phyloP scores from a whole-genome alignment of 2,329 filamentous ascomycete genomes.

The Colletotrichum endophyticum region DNA sequence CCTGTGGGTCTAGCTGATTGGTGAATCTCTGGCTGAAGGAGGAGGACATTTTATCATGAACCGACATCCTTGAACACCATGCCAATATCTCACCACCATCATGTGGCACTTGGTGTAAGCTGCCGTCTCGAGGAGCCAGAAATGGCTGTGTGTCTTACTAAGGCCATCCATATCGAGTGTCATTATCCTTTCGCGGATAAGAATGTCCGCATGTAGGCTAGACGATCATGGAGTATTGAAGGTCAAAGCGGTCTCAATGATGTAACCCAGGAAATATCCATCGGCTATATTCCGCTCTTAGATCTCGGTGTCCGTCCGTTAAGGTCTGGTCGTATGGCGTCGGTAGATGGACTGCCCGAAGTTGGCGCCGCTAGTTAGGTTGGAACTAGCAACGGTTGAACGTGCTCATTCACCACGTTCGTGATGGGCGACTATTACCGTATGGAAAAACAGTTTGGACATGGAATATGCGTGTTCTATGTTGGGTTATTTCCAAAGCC shows the following conservation, averaged over 20 bases:
- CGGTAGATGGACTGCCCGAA: background rate
- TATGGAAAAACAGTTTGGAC: background rate
- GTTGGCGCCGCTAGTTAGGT: background rate
- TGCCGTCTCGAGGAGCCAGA: background rate
- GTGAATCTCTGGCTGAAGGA: background rate
- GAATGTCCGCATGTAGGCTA: background rate
- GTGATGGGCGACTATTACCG: accelerated
- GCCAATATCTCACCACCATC: accelerated
- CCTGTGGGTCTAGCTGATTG: background rate
- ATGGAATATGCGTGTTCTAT: accelerated
- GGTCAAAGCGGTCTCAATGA: background rate
- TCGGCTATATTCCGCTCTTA: background rate
- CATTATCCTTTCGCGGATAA: background rate
- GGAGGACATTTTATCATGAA: background rate
- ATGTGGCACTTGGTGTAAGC: background rate
- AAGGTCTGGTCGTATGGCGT: background rate
- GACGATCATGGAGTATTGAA: background rate
- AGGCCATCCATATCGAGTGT: background rate
- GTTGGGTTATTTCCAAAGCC: background rate
- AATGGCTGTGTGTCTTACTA: background rate
- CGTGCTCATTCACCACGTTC: background rate
- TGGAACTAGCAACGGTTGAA: background rate
- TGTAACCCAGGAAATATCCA: background rate
- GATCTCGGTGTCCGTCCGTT: background rate
- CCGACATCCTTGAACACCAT: background rate